Conservation (phyloP, 2,329 filamentous ascomycete species). For the Sporothrix variecibatus region DNA sequence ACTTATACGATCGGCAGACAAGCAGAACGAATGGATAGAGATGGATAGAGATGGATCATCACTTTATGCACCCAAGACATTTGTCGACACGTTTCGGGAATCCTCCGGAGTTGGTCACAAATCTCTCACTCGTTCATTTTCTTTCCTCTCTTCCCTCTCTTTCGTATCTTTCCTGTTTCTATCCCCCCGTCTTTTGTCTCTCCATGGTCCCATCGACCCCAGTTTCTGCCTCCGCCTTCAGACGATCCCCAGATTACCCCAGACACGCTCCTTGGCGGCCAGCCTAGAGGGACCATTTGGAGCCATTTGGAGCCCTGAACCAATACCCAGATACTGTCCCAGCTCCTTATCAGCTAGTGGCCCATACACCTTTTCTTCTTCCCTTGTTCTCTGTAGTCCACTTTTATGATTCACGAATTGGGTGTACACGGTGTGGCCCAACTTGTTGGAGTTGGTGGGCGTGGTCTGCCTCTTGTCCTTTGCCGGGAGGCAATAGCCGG, state of each 20-base stretch:
- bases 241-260: not conserved
- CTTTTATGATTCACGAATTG: not conserved
- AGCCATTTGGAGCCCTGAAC: no score
- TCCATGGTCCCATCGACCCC: not conserved
- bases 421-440: not conserved
- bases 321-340: no score
- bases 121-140: not conserved
- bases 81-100: not conserved
- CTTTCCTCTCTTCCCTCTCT: not conserved
- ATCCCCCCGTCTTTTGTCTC: no score
- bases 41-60: not conserved
- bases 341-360: not conserved
- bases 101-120: not conserved
- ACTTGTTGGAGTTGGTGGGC: not conserved
- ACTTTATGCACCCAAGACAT: not conserved
- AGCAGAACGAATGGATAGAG: not conserved
- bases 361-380: not conserved
- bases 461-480: not conserved
- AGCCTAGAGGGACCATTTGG: no score
- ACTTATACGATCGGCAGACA: not conserved
- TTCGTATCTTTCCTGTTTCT: not conserved
- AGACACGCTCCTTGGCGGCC: not conserved
- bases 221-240: not conserved
- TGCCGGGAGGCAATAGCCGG: conserved; percentile 2
- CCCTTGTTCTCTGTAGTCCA: not conserved